Percentiles rank a stretch among this genome's conserved stretches.
These are phyloP conservation scores for Pachysandra terminalis DNA, from an alignment of 164 flowering plant species.

Conservation along the genomic window DNA sequence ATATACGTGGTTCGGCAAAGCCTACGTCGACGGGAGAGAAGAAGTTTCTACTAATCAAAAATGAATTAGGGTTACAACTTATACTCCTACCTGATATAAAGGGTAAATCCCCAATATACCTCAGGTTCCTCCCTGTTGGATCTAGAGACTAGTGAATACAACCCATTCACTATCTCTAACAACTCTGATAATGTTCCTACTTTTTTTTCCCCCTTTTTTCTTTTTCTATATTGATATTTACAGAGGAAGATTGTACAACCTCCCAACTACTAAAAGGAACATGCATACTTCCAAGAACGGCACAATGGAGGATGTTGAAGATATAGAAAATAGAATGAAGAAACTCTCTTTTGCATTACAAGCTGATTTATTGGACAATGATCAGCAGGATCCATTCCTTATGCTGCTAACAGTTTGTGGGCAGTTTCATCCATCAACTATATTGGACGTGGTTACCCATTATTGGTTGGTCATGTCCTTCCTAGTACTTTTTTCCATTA, in stretches of 20 bases:
- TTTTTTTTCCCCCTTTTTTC: too few species aligned
- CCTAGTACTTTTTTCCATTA: neutral
- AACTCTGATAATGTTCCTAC: too few species aligned
- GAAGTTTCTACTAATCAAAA: too few species aligned
- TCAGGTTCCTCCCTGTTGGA: too few species aligned
- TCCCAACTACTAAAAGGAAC: conserved; percentile 62
- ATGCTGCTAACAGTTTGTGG: conserved; percentile 65
- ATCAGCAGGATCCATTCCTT: conserved; percentile 41
- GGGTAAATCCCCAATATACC: too few species aligned
- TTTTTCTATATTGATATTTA: conserved; percentile 2
- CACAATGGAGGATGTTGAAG: conserved; percentile 27
- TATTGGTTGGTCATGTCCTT: conserved; percentile 52
- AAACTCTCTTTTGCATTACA: conserved; percentile 61
- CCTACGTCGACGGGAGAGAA: too few species aligned
- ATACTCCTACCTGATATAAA: too few species aligned
- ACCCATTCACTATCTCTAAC: too few species aligned
- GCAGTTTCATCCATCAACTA: conserved; percentile 58
- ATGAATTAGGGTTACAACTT: too few species aligned
- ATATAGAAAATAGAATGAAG: conserved; percentile 44
- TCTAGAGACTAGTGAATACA: too few species aligned
- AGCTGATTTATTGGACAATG: conserved; percentile 23
- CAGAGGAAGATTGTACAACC: conserved; percentile 51
- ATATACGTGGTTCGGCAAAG: too few species aligned
- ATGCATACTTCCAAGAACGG: conserved; percentile 75
- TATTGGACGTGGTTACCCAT: conserved; percentile 60